These are phyloP conservation scores for Microcera coccophila DNA, from an alignment of 2,329 filamentous ascomycete species.

Conservation along the genomic window DNA sequence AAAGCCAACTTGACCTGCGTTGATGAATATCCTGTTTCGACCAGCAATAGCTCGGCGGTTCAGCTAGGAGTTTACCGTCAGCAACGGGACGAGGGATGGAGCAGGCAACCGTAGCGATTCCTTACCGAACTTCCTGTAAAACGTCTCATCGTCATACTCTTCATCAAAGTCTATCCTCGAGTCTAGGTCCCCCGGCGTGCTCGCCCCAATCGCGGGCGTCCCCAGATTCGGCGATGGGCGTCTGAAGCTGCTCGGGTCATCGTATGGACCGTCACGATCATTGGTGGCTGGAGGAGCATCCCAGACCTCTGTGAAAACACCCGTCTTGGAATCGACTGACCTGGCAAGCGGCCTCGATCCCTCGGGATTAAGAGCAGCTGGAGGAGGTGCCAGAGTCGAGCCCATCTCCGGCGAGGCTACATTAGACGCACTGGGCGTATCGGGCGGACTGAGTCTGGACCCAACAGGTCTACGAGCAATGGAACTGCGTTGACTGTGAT, in stretches of 20 bases:
- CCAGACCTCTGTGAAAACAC: not conserved
- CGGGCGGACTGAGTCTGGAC: conserved; percentile 14
- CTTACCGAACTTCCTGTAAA: conserved; percentile 32
- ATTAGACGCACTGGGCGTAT: conserved; percentile 15
- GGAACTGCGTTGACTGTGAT: conserved; percentile 1
- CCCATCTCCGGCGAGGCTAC: conserved; percentile 1
- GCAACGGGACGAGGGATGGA: not conserved
- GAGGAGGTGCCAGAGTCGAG: not conserved
- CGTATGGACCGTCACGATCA: not conserved
- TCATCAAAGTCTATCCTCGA: conserved; percentile 17
- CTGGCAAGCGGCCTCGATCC: not conserved
- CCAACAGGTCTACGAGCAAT: conserved; percentile 7
- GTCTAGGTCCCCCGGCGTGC: conserved; percentile 10
- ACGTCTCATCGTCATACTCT: conserved; percentile 29
- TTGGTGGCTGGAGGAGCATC: not conserved
- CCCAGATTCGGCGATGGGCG: not conserved
- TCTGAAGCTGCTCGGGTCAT: not conserved
- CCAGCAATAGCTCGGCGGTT: conserved; percentile 33
- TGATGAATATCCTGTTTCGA: conserved; percentile 32
- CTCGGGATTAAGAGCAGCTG: not conserved
- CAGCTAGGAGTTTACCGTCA: conserved; percentile 7
- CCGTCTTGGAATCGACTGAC: not conserved
- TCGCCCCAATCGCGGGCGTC: not conserved
- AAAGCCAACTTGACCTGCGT: conserved; percentile 45
- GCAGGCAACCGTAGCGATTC: not conserved